Conservation (phyloP, 306 rosid species). For the Psophocarpus tetragonolobus region DNA sequence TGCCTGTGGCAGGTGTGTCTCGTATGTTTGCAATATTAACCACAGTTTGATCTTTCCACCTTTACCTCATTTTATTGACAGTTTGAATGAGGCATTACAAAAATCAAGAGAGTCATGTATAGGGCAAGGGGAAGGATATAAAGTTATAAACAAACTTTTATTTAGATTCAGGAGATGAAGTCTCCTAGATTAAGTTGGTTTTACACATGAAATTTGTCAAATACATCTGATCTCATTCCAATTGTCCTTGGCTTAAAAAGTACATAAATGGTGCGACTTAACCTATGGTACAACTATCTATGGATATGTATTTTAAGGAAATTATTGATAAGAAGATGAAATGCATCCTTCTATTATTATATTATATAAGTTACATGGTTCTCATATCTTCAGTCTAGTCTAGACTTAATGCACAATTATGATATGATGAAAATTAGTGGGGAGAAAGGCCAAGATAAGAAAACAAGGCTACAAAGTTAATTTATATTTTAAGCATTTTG, state of each 20-base stretch:
- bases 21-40: constrained; percentile 16
- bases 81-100: too few species aligned
- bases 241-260: neutral
- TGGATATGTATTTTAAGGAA: constrained; percentile 18
- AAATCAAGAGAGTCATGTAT: too few species aligned
- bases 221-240: neutral
- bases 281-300: neutral
- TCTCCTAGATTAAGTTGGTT: constrained; percentile 3
- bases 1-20: constrained; percentile 7
- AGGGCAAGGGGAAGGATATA: neutral
- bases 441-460: neutral
- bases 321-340: neutral
- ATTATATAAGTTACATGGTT: neutral
- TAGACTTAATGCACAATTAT: neutral
- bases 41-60: constrained; percentile 5
- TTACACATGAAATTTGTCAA: neutral
- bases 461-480: neutral
- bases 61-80: neutral
- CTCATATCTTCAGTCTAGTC: neutral
- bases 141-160: neutral
- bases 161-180: constrained; percentile 3
- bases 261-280: neutral
- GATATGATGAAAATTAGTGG: neutral
- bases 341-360: neutral
- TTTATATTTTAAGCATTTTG: neutral